Base-by-base conservation (phyloP, 2,329 filamentous ascomycete genomes). In the Cordyceps pruinosa region DNA sequence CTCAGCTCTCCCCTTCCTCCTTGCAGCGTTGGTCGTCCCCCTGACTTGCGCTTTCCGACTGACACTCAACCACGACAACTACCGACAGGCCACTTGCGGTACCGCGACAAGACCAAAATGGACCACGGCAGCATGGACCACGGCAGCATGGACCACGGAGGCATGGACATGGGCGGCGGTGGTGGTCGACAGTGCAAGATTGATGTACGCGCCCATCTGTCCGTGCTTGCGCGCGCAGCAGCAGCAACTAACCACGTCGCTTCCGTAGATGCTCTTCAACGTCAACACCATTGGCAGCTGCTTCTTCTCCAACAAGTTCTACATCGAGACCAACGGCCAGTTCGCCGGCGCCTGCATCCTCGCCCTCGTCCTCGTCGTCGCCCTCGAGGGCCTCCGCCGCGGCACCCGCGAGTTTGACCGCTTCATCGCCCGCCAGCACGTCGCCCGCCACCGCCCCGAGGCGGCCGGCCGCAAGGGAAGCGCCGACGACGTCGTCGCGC, bases 331-430 rank as follows among this genome's bases (percentile, higher is more conserved):
- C 25, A 73, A 70, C 3, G 85, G 80, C 69, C 87, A 87, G 79
- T 93, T 95, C 67, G 89, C 87, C 48, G 89, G 86, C 23, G 88
- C 85, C 53, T 94, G 89, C 73, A 86, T 95, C 66, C 89, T 87
- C 59, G 84, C 90, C 35, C 76, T 90, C 60, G 73, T 86, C n/a
- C 83, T 95, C 54, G 87, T 88, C 63, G 78, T 93, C 53, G 66
- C 73, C 6, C 85, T 94, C 63, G 89, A 94, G 67, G 74, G 85
- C 58, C 78, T 94, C 23, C 87, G 90, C 50, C 86, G 89, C 30
- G 64, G 80, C 25, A 78, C 81, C 62, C 85, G 87, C 63, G 88
- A 91, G 69, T 93, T 86, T 70, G 89, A 94, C 69, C 77, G 80
- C 26, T 81, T 80, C 64, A 77, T 90, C 30, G 66, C 87, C 59